These are phyloP conservation scores for Trichoderma citrinoviride DNA, from an alignment of 2,329 filamentous ascomycete genomes.

Conservation along the genomic window DNA sequence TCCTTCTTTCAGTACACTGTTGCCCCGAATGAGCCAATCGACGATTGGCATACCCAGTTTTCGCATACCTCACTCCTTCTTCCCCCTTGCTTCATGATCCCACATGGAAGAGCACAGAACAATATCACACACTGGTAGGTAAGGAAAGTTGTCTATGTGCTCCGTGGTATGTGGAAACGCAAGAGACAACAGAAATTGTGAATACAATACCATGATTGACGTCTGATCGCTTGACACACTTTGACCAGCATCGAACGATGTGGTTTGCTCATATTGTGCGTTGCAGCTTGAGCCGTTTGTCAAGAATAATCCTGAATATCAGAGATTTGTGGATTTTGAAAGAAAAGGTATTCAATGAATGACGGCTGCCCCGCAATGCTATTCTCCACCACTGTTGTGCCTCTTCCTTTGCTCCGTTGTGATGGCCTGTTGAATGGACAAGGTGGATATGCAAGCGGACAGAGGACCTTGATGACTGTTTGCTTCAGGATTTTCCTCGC, in stretches of 20 bases:
- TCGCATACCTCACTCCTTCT: too few species aligned
- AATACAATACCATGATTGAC: background rate
- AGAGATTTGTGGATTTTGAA: background rate
- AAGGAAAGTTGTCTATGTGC: background rate
- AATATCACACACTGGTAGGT: background rate
- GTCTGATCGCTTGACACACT: background rate
- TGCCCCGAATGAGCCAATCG: background rate
- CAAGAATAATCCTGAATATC: background rate
- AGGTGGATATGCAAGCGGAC: background rate
- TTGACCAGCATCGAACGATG: background rate
- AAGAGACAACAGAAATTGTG: background rate
- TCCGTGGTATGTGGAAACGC: background rate
- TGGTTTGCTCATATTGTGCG: background rate
- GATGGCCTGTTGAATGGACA: background rate
- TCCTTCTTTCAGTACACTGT: background rate
- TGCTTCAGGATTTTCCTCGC: background rate
- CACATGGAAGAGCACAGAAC: background rate
- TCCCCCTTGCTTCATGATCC: background rate
- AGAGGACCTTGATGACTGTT: background rate
- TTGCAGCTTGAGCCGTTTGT: background rate
- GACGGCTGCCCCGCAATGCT: background rate
- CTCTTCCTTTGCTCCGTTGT: background rate
- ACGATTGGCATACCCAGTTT: background rate
- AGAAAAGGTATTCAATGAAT: too few species aligned
- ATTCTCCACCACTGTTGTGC: constrained; percentile 4